Evolutionary conservation across 2,329 filamentous ascomycete genomes (phyloP).

Genomic region (Cercospora canescens): DNA sequence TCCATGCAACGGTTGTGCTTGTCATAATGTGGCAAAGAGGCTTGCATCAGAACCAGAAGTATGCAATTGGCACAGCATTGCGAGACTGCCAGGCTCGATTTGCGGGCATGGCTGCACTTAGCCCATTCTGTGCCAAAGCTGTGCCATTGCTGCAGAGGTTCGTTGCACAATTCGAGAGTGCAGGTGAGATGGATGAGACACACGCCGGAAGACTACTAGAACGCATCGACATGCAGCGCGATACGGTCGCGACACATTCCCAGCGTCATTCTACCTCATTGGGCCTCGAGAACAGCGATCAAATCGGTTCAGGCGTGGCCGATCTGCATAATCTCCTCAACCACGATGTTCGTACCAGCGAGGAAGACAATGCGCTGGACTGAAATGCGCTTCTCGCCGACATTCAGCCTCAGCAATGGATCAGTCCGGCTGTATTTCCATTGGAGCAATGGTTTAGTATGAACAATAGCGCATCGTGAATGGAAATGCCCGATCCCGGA

Average conservation of each 20-base stretch:
- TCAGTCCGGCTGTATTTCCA: not conserved
- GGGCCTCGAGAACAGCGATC: not conserved
- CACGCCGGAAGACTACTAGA: not conserved
- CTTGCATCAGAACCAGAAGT: not conserved
- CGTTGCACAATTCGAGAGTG: not conserved
- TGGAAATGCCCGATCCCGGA: not conserved
- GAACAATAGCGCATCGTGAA: not conserved
- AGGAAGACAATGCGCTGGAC: not conserved
- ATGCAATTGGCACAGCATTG: not conserved
- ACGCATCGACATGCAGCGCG: not conserved
- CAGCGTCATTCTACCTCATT: not conserved
- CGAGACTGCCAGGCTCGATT: not conserved
- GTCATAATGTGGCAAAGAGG: not conserved
- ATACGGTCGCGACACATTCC: not conserved
- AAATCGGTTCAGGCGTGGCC: not conserved
- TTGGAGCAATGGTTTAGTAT: not conserved
- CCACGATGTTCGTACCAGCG: not conserved
- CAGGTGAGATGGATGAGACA: not conserved
- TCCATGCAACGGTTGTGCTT: not conserved
- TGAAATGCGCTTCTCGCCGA: not conserved
- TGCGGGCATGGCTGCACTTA: not conserved
- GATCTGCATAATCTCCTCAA: not conserved
- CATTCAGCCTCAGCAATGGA: not conserved
- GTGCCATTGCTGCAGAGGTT: not conserved
- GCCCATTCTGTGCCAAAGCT: constrained; percentile 1